Evolutionary conservation across 2,329 filamentous ascomycete species (phyloP), one percentile per base, ranked within the genome.

Genomic region (Penicillium frequentans): DNA sequence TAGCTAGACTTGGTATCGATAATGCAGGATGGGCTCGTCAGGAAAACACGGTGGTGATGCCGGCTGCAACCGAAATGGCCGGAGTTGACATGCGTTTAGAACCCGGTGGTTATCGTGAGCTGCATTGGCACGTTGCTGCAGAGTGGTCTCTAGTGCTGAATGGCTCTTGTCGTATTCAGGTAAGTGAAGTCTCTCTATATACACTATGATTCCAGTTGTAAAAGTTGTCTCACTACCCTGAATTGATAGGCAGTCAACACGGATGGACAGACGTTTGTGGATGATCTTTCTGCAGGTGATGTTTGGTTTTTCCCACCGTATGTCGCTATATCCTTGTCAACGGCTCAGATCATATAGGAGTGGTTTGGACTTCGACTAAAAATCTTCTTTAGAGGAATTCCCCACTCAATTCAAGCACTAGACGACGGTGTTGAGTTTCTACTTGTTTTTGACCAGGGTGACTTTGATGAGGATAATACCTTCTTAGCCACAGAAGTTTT

Each of bases 251-350:
- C 71, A 26, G 62, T 74, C 2, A 71, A 74, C 11, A 69, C 72
- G 37, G 87, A 93, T 59, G 90, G 90, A 10, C 85, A 89, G 59
- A 90, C 85, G 60, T 92, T 91, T 70, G 84, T 92, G 59, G 90
- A 91, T 62, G 90, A 93, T 67, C 75, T 93, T 23, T 82, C 86
- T 67, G 87, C 89, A 67, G 90, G 90, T 5, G 90, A 93, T 66
- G 73, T 93, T 7, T 93, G 89, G 89, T 93, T 90, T 67, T 93
- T 93, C 75, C 90, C 90, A 23, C 85, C 86, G 72, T 74, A 27
- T 55, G 68, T 59, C n/a, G 16, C 9, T 27, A 26, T 26, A 2
- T 3, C 37, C n/a, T 23, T 42, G 8, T 42, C 10, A 37, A 37
- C 16, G 13, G 16, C 35, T n/a, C 8, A 13, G 16, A n/a, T 44